Percentiles rank a stretch among this genome's conserved stretches.
phyloP scores from a whole-genome alignment of 345 rosid genomes.

The Camelina neglecta region DNA sequence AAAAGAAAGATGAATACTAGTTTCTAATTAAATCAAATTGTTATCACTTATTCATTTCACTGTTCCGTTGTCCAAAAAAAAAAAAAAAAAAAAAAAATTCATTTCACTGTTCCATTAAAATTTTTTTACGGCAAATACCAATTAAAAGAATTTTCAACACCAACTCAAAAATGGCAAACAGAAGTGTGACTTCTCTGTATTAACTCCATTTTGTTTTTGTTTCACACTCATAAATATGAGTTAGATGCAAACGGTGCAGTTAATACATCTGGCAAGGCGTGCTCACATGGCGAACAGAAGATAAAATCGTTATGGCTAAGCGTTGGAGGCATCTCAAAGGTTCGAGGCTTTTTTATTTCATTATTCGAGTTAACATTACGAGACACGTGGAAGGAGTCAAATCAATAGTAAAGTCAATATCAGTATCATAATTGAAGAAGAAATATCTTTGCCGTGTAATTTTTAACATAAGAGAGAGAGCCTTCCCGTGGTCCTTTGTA shows the following conservation, averaged over 20 bases:
- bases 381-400: slow-evolving; percentile 38
- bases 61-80: too few species aligned
- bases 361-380: neutral
- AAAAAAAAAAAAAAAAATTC: too few species aligned
- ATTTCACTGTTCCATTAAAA: neutral
- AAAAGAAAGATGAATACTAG: too few species aligned
- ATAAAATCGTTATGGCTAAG: slow-evolving; percentile 5
- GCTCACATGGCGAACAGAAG: slow-evolving; percentile 36
- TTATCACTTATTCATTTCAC: neutral
- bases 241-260: slow-evolving; percentile 22
- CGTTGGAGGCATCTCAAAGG: slow-evolving; percentile 25
- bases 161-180: neutral
- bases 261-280: slow-evolving; percentile 33
- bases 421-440: slow-evolving; percentile 42
- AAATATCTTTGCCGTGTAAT: slow-evolving; percentile 50
- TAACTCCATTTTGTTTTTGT: neutral
- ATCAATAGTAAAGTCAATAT: slow-evolving; percentile 43
- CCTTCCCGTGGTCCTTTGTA: slow-evolving; percentile 31
- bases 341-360: slow-evolving; percentile 31
- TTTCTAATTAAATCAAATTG: neutral
- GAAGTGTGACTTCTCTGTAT: neutral
- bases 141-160: neutral
- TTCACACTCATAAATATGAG: neutral
- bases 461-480: slow-evolving; percentile 12
- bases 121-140: neutral